phyloP scores from a whole-genome alignment of 2,329 filamentous ascomycete genomes.

The Xylaria arbuscula region DNA sequence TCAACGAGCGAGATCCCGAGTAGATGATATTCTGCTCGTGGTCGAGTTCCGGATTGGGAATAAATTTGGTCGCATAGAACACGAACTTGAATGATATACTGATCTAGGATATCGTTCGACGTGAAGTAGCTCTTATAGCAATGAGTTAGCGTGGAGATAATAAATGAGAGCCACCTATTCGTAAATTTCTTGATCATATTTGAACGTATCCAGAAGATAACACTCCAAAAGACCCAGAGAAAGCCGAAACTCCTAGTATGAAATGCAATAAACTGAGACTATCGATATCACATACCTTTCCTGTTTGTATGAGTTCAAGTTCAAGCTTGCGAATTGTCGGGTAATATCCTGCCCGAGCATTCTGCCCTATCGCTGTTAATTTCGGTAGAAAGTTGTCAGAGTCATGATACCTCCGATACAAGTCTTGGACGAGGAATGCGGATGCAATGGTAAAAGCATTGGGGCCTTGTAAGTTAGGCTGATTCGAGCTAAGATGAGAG shows the following conservation, averaged over 20 bases:
- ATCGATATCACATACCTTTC: slow-evolving; percentile 57
- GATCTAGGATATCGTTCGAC: slow-evolving; percentile 53
- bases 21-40: slow-evolving; percentile 57
- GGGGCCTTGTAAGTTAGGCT: slow-evolving; percentile 43
- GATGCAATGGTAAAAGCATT: slow-evolving; percentile 53
- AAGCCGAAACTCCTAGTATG: neutral
- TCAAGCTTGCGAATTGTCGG: slow-evolving; percentile 60
- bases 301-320: slow-evolving; percentile 62
- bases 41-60: slow-evolving; percentile 46
- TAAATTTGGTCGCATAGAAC: slow-evolving; percentile 59
- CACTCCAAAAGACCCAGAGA: neutral
- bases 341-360: slow-evolving; percentile 53
- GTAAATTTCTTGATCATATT: neutral
- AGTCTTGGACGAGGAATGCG: slow-evolving; percentile 51
- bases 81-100: slow-evolving; percentile 57
- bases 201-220: neutral
- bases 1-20: slow-evolving; percentile 57
- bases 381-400: slow-evolving; percentile 49
- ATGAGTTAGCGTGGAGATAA: slow-evolving; percentile 16
- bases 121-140: slow-evolving; percentile 21
- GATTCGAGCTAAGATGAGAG: slow-evolving; percentile 54
- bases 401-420: slow-evolving; percentile 52
- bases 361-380: slow-evolving; percentile 53
- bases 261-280: neutral
- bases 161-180: neutral